Base-by-base conservation (phyloP, 1,139 yeast genomes). In the Kazachstania sp. region DNA sequence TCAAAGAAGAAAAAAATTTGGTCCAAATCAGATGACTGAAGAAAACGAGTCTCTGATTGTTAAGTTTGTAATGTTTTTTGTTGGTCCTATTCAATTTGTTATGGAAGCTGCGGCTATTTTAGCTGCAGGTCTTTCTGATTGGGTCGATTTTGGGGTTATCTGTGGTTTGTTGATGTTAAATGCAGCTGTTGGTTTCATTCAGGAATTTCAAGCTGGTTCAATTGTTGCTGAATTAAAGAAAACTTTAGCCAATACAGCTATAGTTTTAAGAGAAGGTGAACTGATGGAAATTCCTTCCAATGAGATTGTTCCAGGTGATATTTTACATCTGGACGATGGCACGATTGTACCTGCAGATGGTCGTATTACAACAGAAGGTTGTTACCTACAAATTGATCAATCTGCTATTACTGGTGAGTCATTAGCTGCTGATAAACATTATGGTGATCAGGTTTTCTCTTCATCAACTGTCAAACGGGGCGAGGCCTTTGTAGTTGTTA, bases 131-230 rank as follows among this genome's bases (percentile, higher is more conserved):
- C 79, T 90, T 65, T 92, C 86, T 73, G 97, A 88, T 75, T 90
- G 97, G 97, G 96, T 90, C 67, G 97, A 88, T 79, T 88, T 88
- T 76, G 97, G 97, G 79, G 97, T 90, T 69, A 88, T 90, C 67
- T 81, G 87, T 72, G 97, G 85, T 71, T 75, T 90, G 64, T 77
- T 90, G 61, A 65, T 83, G 70, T 81, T 90, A 70, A 90, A 90
- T 73, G 97, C 97, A 58, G 73, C 75, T 63, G 97, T 90, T 69
- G 97, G 97, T 78, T 90, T 88, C 81, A 77, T 87, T 61, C 97
- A 90, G 76, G 97, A 90, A 74, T 90, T 76, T 83, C 95, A 86
- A 77, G 96, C 96, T 60, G 95, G 95, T 74, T 87, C 95, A 58
- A 88, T 86, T 75, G 95, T 87, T 60, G 95, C 86, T 54, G 95